phyloP scores from a whole-genome alignment of 2,329 filamentous ascomycete genomes.

The Alternaria burnsii region DNA sequence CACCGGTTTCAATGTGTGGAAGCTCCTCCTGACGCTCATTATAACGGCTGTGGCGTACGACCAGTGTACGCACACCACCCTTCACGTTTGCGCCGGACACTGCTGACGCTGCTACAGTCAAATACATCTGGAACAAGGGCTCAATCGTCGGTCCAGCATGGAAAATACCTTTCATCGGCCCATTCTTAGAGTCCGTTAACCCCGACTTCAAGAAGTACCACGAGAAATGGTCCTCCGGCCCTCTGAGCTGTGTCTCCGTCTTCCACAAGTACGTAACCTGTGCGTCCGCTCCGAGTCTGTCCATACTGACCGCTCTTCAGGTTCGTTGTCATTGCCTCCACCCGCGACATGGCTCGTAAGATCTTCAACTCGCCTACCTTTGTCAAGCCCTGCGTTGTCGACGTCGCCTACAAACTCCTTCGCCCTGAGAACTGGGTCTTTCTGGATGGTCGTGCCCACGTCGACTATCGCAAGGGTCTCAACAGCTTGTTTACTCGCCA shows the following conservation, averaged over 20 bases:
- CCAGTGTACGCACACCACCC: constrained; percentile 72
- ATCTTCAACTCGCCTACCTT: constrained; percentile 93
- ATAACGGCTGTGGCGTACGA: constrained; percentile 84
- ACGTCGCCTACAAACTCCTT: constrained; percentile 91
- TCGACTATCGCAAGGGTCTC: constrained; percentile 96
- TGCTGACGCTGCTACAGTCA: constrained; percentile 59
- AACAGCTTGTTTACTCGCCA: constrained; percentile 93
- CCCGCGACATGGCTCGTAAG: constrained; percentile 93
- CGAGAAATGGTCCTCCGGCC: constrained; percentile 89
- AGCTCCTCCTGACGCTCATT: constrained; percentile 66
- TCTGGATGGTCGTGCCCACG: constrained; percentile 91
- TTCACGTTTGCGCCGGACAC: constrained; percentile 2
- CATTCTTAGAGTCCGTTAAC: constrained; percentile 90
- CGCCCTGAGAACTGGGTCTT: constrained; percentile 96
- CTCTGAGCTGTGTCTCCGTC: constrained; percentile 94
- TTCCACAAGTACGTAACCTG: constrained; percentile 84
- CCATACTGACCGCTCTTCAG: constrained; percentile 57
- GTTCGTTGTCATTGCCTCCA: constrained; percentile 96
- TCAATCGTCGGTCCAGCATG: constrained; percentile 57
- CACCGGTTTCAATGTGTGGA: constrained; percentile 42
- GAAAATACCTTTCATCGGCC: constrained; percentile 73
- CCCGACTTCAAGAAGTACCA: constrained; percentile 92
- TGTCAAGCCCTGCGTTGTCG: constrained; percentile 96
- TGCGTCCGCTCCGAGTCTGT: not conserved
- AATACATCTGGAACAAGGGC: constrained; percentile 58